Evolutionary conservation across 2,329 filamentous ascomycete species (phyloP).

Genomic region (Cercospora sp.): DNA sequence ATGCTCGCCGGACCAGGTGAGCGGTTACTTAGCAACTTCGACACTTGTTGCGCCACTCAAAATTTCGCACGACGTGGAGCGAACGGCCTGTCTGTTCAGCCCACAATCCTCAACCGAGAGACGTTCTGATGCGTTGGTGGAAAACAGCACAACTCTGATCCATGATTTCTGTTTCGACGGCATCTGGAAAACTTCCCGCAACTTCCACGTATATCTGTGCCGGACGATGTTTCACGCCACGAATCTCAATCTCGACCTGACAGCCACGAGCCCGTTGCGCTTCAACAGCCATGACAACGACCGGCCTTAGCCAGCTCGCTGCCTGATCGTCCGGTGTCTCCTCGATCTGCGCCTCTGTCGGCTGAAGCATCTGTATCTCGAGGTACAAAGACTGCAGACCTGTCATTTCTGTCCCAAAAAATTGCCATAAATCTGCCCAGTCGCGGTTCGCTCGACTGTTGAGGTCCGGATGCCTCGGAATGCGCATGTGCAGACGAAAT

Average conservation of each 20-base stretch:
- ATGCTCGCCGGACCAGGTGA: neutral
- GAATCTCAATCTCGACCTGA: slow-evolving; percentile 33
- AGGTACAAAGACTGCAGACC: slow-evolving; percentile 34
- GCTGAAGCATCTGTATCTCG: slow-evolving; percentile 33
- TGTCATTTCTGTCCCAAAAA: slow-evolving; percentile 36
- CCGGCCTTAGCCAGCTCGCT: slow-evolving; percentile 34
- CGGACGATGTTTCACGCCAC: slow-evolving; percentile 30
- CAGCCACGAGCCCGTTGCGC: slow-evolving; percentile 32
- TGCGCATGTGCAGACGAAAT: slow-evolving; percentile 35
- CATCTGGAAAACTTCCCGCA: slow-evolving; percentile 3
- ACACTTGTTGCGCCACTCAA: no score
- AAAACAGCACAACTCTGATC: slow-evolving; percentile 27
- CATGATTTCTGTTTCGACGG: slow-evolving; percentile 22
- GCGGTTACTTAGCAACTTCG: neutral
- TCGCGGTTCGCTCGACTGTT: slow-evolving; percentile 35
- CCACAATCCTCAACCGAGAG: slow-evolving; percentile 23
- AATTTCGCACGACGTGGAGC: no score
- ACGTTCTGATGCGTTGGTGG: slow-evolving; percentile 33
- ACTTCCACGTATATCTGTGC: slow-evolving; percentile 24
- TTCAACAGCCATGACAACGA: slow-evolving; percentile 35
- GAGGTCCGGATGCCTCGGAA: slow-evolving; percentile 36
- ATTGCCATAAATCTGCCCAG: slow-evolving; percentile 35
- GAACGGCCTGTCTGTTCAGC: neutral
- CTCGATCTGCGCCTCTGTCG: slow-evolving; percentile 33
- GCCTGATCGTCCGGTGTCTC: slow-evolving; percentile 31